phyloP scores from a whole-genome alignment of 805 yeast genomes.

The Candida schatavii region DNA sequence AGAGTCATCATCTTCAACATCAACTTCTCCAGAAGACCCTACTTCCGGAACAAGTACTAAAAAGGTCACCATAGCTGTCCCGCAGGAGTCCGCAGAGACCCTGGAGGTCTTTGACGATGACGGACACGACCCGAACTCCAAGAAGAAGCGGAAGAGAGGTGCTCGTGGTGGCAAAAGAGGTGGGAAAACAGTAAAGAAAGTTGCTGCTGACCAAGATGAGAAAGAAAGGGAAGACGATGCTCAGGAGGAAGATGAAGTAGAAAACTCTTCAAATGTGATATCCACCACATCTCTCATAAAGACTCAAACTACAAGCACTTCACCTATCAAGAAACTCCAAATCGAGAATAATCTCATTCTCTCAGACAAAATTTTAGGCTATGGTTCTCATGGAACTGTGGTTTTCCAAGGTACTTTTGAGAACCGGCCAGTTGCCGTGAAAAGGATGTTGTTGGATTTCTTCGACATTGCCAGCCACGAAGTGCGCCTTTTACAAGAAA shows the following conservation, averaged over 20 bases:
- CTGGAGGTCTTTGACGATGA: conserved; percentile 12
- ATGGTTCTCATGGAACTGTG: conserved; percentile 96
- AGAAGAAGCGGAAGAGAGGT: conserved; percentile 77
- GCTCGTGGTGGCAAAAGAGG: conserved; percentile 75
- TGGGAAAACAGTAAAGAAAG: conserved; percentile 34
- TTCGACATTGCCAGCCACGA: conserved; percentile 94
- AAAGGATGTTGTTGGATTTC: conserved; percentile 88
- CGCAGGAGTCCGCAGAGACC: conserved; percentile 7
- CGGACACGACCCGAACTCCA: conserved; percentile 16
- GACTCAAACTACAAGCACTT: conserved; percentile 11
- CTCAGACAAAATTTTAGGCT: conserved; percentile 78
- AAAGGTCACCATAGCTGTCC: conserved; percentile 21
- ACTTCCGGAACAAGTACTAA: conserved; percentile 7
- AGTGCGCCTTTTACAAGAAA: conserved; percentile 80
- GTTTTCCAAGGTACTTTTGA: conserved; percentile 90
- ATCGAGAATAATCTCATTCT: conserved; percentile 55
- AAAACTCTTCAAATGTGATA: not conserved
- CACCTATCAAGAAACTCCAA: conserved; percentile 32
- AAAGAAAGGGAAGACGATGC: conserved; percentile 7
- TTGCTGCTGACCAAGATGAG: conserved; percentile 14
- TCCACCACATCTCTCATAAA: conserved; percentile 2
- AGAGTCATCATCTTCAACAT: not conserved
- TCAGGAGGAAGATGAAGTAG: conserved; percentile 12
- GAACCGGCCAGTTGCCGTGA: conserved; percentile 92
- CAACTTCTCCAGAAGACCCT: not conserved